Evolutionary conservation across 2,329 filamentous ascomycete genomes (phyloP).

Genomic region (Botrytis galanthina): DNA sequence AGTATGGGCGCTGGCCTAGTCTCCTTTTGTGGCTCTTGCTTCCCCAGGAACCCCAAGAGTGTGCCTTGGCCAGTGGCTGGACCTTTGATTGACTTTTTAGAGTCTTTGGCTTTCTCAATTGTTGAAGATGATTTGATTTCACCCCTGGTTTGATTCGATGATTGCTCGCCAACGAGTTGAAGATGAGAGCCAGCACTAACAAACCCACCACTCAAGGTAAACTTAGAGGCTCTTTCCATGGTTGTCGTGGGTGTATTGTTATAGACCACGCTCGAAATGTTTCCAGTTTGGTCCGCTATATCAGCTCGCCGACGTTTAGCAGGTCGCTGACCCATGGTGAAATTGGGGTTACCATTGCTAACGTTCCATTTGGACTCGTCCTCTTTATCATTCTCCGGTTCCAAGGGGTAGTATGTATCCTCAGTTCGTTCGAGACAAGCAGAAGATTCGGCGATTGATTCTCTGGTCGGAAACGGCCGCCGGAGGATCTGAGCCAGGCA

Average conservation of each 20-base stretch:
- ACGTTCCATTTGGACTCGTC: constrained; percentile 41
- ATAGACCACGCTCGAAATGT: constrained; percentile 30
- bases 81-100: constrained; percentile 22
- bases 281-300: constrained; percentile 20
- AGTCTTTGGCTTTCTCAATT: constrained; percentile 12
- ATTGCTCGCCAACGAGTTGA: constrained; percentile 35
- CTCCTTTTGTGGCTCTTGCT: constrained; percentile 14
- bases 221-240: constrained; percentile 59
- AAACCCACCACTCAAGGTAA: constrained; percentile 53
- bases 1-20: not conserved
- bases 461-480: constrained; percentile 53
- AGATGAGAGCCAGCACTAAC: constrained; percentile 36
- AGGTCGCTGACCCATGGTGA: constrained; percentile 29
- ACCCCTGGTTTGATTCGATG: constrained; percentile 30
- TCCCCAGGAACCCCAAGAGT: constrained; percentile 33
- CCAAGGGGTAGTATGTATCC: constrained; percentile 67
- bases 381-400: constrained; percentile 51
- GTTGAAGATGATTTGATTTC: constrained; percentile 21
- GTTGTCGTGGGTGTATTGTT: constrained; percentile 53
- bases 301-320: constrained; percentile 36
- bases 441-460: constrained; percentile 42
- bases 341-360: constrained; percentile 30
- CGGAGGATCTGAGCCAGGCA: constrained; percentile 74
- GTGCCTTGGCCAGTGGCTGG: constrained; percentile 30
- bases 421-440: constrained; percentile 56